A percentile compares a stretch with the other conserved stretches of the same genome.
Evolutionary conservation across 192 early-diverging fungal species (phyloP).

Genomic region (Coemansia sp.): DNA sequence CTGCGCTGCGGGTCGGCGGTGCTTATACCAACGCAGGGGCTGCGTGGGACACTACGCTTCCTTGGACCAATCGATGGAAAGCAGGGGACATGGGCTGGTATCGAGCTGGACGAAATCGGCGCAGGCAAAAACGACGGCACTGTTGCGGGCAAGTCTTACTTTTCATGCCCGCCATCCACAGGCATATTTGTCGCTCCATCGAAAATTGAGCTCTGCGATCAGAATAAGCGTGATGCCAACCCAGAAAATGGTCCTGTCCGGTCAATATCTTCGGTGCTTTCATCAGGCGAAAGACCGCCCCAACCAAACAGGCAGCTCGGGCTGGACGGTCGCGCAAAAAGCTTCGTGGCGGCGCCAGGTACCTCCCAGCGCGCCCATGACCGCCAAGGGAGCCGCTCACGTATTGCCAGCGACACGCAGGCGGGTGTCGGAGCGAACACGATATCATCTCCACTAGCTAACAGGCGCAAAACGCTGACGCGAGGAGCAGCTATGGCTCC

Average conservation of each 20-base stretch:
- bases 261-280: constrained; percentile 10
- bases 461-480: constrained; percentile 35
- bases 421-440: neutral
- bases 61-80: constrained; percentile 74
- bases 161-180: constrained; percentile 63
- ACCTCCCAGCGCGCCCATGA: neutral
- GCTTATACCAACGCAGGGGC: constrained; percentile 56
- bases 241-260: neutral
- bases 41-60: constrained; percentile 66
- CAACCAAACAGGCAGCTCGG: neutral
- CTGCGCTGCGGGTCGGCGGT: constrained; percentile 59
- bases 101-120: constrained; percentile 69
- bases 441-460: constrained; percentile 15
- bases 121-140: constrained; percentile 79
- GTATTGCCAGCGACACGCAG: constrained; percentile 24
- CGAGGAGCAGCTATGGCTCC: neutral
- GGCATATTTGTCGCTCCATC: constrained; percentile 73
- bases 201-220: constrained; percentile 43
- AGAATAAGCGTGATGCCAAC: neutral
- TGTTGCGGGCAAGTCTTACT: constrained; percentile 68
- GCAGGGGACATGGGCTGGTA: constrained; percentile 75
- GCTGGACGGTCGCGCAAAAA: neutral
- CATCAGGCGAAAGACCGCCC: constrained; percentile 1
- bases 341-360: neutral
- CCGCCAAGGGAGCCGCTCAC: constrained; percentile 9